A percentile compares a stretch with the other conserved stretches of the same genome.
These are phyloP conservation scores for Didymella keratinophila DNA, from an alignment of 2,329 filamentous ascomycete species.

Conservation along the genomic window DNA sequence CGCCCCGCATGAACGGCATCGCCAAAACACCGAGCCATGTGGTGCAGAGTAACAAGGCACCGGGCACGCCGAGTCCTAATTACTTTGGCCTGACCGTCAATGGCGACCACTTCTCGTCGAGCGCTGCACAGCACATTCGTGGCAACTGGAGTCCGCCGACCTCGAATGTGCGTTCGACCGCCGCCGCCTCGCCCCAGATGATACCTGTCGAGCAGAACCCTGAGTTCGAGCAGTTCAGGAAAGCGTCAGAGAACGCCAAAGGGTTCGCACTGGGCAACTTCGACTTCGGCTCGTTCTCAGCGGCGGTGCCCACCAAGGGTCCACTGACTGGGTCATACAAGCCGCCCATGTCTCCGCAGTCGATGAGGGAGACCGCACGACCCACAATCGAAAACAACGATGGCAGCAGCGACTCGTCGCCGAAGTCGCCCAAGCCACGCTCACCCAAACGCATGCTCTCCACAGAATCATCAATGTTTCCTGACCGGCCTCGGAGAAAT, in stretches of 20 bases:
- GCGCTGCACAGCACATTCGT: slow-evolving; percentile 65
- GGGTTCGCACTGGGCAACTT: slow-evolving; percentile 54
- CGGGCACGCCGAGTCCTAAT: slow-evolving; percentile 70
- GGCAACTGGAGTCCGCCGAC: slow-evolving; percentile 79
- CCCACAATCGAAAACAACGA: slow-evolving; percentile 32
- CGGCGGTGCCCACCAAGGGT: slow-evolving; percentile 33
- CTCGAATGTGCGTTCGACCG: slow-evolving; percentile 74
- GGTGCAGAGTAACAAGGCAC: slow-evolving; percentile 36
- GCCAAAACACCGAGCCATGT: slow-evolving; percentile 43
- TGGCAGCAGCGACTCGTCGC: slow-evolving; percentile 19
- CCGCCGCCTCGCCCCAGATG: slow-evolving; percentile 71
- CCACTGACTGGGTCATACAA: slow-evolving; percentile 32
- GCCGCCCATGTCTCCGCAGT: slow-evolving; percentile 45
- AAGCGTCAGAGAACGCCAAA: slow-evolving; percentile 69
- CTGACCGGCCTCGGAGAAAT: slow-evolving; percentile 54
- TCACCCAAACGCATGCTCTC: slow-evolving; percentile 60
- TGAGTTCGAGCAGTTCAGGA: slow-evolving; percentile 81
- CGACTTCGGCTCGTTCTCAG: slow-evolving; percentile 50
- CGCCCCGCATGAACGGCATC: slow-evolving; percentile 45
- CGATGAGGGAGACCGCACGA: slow-evolving; percentile 34
- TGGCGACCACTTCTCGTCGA: slow-evolving; percentile 69
- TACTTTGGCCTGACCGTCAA: slow-evolving; percentile 81
- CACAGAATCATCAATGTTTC: slow-evolving; percentile 52
- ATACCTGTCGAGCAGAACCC: slow-evolving; percentile 77
- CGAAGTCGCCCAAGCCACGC: slow-evolving; percentile 40